Base-by-base conservation (phyloP, 139 green algal species). In the Picochlorum costavermella region DNA sequence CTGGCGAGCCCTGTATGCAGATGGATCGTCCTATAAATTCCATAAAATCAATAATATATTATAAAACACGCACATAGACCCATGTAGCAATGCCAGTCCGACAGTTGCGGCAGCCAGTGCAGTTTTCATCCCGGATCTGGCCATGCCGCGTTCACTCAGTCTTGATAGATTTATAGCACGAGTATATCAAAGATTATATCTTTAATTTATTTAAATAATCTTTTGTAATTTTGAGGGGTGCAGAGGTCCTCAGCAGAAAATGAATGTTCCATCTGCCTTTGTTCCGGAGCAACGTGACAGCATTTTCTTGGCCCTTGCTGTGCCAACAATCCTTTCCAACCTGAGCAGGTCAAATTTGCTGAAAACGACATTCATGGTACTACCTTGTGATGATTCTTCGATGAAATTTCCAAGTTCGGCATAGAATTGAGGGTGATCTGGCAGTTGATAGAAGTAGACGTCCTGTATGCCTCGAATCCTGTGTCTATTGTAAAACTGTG, bases 401-500 rank as follows among this genome's bases (percentile, higher is more conserved):
- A 92, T 14, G 55, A 86, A 65, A 61, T 87, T 86, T n/a, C 92
- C 56, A 12, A 95, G 56, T 71, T 95, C 90, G 3, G 56, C 29
- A 72, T 96, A 97, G 55, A 85, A 96, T 40, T 84, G 31, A 4
- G 70, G 60, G 60, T 96, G 83, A 29, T 91, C 75, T 3, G 91
- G 91, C 23, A 94, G 73, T 25, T 77, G 74, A 66, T 96, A 97
- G 71, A 96, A 95, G 5, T 92, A 46, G 20, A 92, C 60, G 60
- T 93, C 82, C 79, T 84, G 80, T 50, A 91, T 74, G n/a, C 87
- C 88, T 0, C 83, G 71, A 25, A 95, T 78, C 36, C 72, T 66
- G 31, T 84, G 76, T 17, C 92, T 72, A 67, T 90, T 66, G 76
- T 97, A 98, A 61, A 98, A 98, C 72, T 97, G 91, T 3, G 91